Base-by-base conservation (phyloP, 2,329 filamentous ascomycete genomes). In the Trichoderma aggressivum region DNA sequence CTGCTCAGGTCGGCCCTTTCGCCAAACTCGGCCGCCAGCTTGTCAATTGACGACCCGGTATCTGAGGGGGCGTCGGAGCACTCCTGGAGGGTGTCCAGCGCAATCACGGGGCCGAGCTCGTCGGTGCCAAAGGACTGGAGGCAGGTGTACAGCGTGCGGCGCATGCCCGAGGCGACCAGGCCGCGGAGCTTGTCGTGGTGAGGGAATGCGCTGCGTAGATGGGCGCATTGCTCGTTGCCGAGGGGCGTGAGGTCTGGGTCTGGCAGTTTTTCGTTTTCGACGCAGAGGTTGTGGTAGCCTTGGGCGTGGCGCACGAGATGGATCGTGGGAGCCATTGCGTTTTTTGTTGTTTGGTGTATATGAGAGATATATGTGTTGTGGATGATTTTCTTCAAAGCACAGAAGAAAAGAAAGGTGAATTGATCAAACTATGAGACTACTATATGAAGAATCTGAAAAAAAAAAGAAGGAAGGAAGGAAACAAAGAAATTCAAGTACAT, bases 81-180 rank as follows among this genome's bases (percentile, higher is more conserved):
- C 81, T 97, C 94, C 81, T 97, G 94, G 5, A 93, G 82, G 73
- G 92, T 89, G 0, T 93, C 93, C 14, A 96, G 82, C 1, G 90
- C 89, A 30, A 91, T 81, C 65, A 97, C 86, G 70, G 80, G 80
- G 36, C 80, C 79, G 7, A 82, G 80, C 28, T 24, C 18, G 34
- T 60, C 62, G 7, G 11, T n/a, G 21, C 85, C 86, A 80, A 97
- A 97, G 59, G 88, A 87, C 68, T 89, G 82, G 34, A 94, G 85
- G 39, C 91, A 90, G 2, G 94, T 97, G 81, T 93, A 89, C 59
- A 97, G 85, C 2, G 94, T 97, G 73, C 94, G 89, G 64, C 91
- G 90, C 75, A 97, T 86, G 7, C 94, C 94, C 1, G 93, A 96
- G 50, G 93, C 90, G 26, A 94, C 86, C 14, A 97, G 86, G 75